phyloP scores from a whole-genome alignment of 768 basidiomycete genomes.

The Grammothele lineata region DNA sequence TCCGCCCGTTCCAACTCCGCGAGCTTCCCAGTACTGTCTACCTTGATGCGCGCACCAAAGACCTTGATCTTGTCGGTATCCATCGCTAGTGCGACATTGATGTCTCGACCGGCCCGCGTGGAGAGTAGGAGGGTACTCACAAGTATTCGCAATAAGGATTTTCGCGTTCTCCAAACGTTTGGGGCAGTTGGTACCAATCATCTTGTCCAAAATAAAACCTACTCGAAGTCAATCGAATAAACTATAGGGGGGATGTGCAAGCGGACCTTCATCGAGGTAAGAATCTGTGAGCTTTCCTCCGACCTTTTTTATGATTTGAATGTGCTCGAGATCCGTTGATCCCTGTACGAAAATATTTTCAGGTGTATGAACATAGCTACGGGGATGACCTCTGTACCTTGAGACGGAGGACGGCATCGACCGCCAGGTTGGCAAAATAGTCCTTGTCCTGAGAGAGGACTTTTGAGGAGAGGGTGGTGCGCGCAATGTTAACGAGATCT shows the following conservation, averaged over 20 bases:
- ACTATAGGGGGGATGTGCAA: background rate
- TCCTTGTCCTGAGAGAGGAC: slow-evolving; percentile 96
- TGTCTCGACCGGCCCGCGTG: background rate
- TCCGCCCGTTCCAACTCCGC: slow-evolving; percentile 98
- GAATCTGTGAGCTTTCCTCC: slow-evolving; percentile 98
- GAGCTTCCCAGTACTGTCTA: slow-evolving; percentile 93
- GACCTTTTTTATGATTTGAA: slow-evolving; percentile 99
- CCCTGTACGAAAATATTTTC: slow-evolving; percentile 47
- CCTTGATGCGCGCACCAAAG: slow-evolving; percentile 94
- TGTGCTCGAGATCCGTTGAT: slow-evolving; percentile 94
- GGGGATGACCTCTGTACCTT: too few species aligned
- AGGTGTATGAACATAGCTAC: background rate
- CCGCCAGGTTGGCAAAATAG: slow-evolving; percentile 96
- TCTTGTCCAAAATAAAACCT: slow-evolving; percentile 98
- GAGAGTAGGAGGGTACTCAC: slow-evolving; percentile 49
- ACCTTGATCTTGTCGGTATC: slow-evolving; percentile 99
- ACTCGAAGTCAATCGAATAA: background rate
- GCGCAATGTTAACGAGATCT: slow-evolving; percentile 94
- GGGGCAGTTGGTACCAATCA: slow-evolving; percentile 90
- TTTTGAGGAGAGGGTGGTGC: slow-evolving; percentile 93
- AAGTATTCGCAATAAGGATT: slow-evolving; percentile 97
- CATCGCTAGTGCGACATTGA: slow-evolving; percentile 68
- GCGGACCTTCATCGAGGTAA: slow-evolving; percentile 90
- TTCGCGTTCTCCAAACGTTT: slow-evolving; percentile 93
- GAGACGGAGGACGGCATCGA: slow-evolving; percentile 90